Evolutionary conservation across 192 early-diverging fungal genomes (phyloP).

Genomic region (Dimargaris xerosporica): DNA sequence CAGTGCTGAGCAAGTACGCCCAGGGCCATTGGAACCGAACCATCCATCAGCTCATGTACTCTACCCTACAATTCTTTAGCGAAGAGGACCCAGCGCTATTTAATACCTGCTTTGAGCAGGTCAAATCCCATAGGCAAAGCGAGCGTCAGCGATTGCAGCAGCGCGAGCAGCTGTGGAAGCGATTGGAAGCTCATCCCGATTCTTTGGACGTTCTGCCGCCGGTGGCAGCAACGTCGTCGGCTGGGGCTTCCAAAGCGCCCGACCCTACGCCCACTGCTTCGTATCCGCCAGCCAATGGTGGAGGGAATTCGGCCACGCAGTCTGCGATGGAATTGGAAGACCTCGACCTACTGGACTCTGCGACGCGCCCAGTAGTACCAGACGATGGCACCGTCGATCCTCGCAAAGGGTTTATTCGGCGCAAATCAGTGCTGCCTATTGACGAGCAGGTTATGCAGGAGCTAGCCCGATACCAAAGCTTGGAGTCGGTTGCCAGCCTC

Average conservation of each 20-base stretch:
- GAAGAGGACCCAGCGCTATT: constrained; percentile 90
- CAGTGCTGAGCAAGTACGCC: constrained; percentile 85
- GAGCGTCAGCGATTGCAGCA: constrained; percentile 73
- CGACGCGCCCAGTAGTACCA: background rate
- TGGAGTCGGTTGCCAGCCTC: constrained; percentile 30
- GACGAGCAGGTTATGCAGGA: constrained; percentile 44
- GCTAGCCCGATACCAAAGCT: constrained; percentile 36
- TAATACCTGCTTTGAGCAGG: constrained; percentile 89
- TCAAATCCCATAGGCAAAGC: constrained; percentile 73
- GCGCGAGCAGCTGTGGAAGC: constrained; percentile 63
- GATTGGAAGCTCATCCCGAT: constrained; percentile 39
- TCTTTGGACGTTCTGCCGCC: background rate
- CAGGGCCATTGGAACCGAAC: constrained; percentile 97
- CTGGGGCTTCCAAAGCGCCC: background rate
- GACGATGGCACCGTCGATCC: constrained; percentile 22
- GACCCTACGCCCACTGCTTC: background rate
- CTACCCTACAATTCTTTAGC: constrained; percentile 94
- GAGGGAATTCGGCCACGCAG: background rate
- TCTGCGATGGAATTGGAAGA: background rate
- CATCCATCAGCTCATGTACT: constrained; percentile 96
- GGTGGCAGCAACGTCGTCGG: background rate
- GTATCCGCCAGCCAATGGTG: background rate
- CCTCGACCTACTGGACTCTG: background rate
- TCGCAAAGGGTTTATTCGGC: constrained; percentile 12
- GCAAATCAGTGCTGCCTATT: constrained; percentile 50